Evolutionary conservation across 2,329 filamentous ascomycete genomes (phyloP).

Genomic region (Madurella mycetomatis): DNA sequence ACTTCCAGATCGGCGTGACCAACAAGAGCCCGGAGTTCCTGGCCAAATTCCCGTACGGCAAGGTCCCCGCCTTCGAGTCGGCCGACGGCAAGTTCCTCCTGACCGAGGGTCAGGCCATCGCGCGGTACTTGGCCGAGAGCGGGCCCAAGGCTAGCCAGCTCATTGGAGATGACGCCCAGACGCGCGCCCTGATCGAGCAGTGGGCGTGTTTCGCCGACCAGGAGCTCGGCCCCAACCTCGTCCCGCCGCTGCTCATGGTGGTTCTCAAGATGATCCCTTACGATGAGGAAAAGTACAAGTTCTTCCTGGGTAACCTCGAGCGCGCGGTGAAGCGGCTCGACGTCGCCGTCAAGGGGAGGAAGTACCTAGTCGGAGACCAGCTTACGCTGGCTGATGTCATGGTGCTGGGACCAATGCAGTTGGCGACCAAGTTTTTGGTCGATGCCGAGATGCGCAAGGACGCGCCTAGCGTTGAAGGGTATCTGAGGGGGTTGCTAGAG

Average conservation of each 20-base stretch:
- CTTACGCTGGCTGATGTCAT: slow-evolving; percentile 37
- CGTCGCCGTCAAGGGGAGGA: slow-evolving; percentile 30
- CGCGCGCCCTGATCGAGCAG: slow-evolving; percentile 40
- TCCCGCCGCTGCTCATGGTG: slow-evolving; percentile 26
- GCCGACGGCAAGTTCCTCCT: slow-evolving; percentile 42
- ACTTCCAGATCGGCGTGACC: slow-evolving; percentile 38
- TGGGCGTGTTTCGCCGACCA: slow-evolving; percentile 42
- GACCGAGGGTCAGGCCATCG: slow-evolving; percentile 44
- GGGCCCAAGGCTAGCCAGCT: slow-evolving; percentile 43
- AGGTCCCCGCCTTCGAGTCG: slow-evolving; percentile 46
- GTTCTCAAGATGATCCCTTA: slow-evolving; percentile 28
- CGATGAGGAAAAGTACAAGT: slow-evolving; percentile 27
- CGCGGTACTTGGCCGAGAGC: slow-evolving; percentile 41
- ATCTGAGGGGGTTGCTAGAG: slow-evolving; percentile 30
- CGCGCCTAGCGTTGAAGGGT: slow-evolving; percentile 31
- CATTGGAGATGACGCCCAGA: slow-evolving; percentile 38
- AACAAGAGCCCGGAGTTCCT: slow-evolving; percentile 44
- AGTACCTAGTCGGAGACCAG: slow-evolving; percentile 36
- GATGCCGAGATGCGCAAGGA: slow-evolving; percentile 34
- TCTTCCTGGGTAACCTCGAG: slow-evolving; percentile 20
- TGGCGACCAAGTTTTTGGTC: slow-evolving; percentile 27
- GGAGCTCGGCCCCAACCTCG: slow-evolving; percentile 29
- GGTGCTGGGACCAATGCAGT: slow-evolving; percentile 29
- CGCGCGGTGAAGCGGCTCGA: slow-evolving; percentile 32
- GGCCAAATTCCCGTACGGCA: slow-evolving; percentile 49